These are phyloP conservation scores for Syzygium malaccense DNA, from an alignment of 441 rosid genomes.

Conservation along the genomic window DNA sequence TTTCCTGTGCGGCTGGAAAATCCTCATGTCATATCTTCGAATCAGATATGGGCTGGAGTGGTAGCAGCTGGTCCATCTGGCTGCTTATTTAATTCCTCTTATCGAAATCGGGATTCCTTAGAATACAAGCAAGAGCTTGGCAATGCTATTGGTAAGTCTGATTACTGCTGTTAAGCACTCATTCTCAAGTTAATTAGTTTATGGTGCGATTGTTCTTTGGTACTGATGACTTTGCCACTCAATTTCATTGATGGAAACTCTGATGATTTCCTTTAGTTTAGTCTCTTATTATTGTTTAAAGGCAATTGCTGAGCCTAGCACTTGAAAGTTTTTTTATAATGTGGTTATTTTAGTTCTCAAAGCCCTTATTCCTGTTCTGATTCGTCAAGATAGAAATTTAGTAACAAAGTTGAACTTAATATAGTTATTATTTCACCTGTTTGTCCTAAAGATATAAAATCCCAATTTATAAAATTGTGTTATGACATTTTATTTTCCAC, in stretches of 20 bases:
- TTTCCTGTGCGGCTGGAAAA: slow-evolving; percentile 92
- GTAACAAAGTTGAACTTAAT: background rate
- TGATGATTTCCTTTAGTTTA: background rate
- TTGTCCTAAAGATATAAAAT: background rate
- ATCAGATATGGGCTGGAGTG: slow-evolving; percentile 95
- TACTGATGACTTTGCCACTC: background rate
- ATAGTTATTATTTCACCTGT: background rate
- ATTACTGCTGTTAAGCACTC: background rate
- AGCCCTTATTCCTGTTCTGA: background rate
- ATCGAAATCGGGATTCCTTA: slow-evolving; percentile 64
- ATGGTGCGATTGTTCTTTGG: background rate
- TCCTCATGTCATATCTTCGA: slow-evolving; percentile 91
- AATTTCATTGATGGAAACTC: background rate
- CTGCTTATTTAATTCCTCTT: slow-evolving; percentile 72
- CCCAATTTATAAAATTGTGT: background rate
- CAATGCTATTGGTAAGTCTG: slow-evolving; percentile 76
- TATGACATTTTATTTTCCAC: background rate
- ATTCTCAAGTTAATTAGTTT: background rate
- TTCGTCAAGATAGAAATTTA: background rate
- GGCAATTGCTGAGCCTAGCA: background rate
- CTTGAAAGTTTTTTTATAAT: background rate
- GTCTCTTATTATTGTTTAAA: background rate
- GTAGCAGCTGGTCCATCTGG: slow-evolving; percentile 87
- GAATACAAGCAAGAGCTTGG: slow-evolving; percentile 98
- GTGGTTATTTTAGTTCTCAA: background rate